phyloP scores from a whole-genome alignment of 1,284 basidiomycete genomes.

The Cutaneotrichosporon spelunceum region DNA sequence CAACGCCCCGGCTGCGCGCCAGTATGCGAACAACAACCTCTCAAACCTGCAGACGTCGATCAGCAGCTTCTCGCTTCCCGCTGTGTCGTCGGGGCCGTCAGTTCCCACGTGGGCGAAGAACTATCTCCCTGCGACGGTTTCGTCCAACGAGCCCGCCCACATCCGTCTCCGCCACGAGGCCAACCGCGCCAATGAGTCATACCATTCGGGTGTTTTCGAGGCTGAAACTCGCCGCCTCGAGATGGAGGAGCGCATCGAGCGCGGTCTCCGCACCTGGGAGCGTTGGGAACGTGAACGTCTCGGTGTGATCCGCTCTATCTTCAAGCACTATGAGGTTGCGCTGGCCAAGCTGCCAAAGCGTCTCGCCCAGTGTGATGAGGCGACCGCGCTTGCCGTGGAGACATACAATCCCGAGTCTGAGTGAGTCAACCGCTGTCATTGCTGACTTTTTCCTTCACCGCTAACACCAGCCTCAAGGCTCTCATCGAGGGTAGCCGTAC shows the following conservation, averaged over 20 bases:
- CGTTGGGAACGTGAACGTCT: conserved; percentile 80
- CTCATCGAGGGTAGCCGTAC: conserved; percentile 86
- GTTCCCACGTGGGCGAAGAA: conserved; percentile 31
- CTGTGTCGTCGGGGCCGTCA: background rate
- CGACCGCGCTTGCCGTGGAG: conserved; percentile 69
- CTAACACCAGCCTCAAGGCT: conserved; percentile 27
- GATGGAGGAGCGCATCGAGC: conserved; percentile 79
- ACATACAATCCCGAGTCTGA: conserved; percentile 82
- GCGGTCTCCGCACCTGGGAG: conserved; percentile 72
- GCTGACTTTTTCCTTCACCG: background rate
- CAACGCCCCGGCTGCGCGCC: conserved; percentile 21
- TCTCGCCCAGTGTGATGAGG: conserved; percentile 63
- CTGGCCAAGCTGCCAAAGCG: conserved; percentile 66
- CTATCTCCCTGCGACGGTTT: conserved; percentile 40
- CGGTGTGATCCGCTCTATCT: conserved; percentile 74
- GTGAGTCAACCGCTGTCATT: background rate
- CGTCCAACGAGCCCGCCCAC: conserved; percentile 61
- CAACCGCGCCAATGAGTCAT: conserved; percentile 69
- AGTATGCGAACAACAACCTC: conserved; percentile 32
- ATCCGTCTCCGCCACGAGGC: conserved; percentile 71
- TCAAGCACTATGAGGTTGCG: conserved; percentile 78
- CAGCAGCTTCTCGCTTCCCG: conserved; percentile 12
- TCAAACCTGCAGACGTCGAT: conserved; percentile 20
- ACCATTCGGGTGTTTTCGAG: conserved; percentile 62
- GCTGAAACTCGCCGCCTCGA: conserved; percentile 73